phyloP scores from a whole-genome alignment of 805 yeast genomes.

The Yarrowia sp. region DNA sequence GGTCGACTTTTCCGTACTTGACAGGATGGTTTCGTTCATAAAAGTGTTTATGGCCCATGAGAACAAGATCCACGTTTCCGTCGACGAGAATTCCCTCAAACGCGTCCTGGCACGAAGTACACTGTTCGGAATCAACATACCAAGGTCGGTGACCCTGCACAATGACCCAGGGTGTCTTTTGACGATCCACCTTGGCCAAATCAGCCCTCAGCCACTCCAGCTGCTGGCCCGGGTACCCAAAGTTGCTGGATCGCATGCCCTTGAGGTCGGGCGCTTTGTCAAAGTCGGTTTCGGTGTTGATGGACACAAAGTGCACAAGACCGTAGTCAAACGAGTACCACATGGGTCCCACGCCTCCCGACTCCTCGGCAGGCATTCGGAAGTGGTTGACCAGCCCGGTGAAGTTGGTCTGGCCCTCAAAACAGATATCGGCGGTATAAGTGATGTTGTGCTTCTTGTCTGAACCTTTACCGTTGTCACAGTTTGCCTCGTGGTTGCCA shows the following conservation, averaged over 20 bases:
- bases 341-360: constrained; percentile 46
- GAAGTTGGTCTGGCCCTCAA: constrained; percentile 47
- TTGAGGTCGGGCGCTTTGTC: constrained; percentile 40
- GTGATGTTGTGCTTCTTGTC: constrained; percentile 37
- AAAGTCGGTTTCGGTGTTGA: constrained; percentile 49
- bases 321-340: constrained; percentile 51
- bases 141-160: constrained; percentile 49
- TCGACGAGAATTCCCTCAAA: constrained; percentile 44
- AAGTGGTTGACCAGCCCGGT: constrained; percentile 46
- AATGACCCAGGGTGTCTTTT: constrained; percentile 47
- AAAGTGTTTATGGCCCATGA: constrained; percentile 46
- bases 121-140: constrained; percentile 46
- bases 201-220: constrained; percentile 47
- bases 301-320: constrained; percentile 47
- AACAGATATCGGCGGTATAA: constrained; percentile 41
- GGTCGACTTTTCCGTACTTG: constrained; percentile 44
- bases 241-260: constrained; percentile 36
- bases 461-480: constrained; percentile 41
- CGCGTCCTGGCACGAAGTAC: constrained; percentile 43
- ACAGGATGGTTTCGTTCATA: constrained; percentile 45
- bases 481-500: constrained; percentile 46
- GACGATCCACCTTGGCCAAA: constrained; percentile 46
- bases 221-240: constrained; percentile 44
- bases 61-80: constrained; percentile 45
- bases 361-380: constrained; percentile 47